Evolutionary conservation across 345 rosid genomes (phyloP), one percentile per base, ranked within the genome.

Genomic region (Citrus medica): DNA sequence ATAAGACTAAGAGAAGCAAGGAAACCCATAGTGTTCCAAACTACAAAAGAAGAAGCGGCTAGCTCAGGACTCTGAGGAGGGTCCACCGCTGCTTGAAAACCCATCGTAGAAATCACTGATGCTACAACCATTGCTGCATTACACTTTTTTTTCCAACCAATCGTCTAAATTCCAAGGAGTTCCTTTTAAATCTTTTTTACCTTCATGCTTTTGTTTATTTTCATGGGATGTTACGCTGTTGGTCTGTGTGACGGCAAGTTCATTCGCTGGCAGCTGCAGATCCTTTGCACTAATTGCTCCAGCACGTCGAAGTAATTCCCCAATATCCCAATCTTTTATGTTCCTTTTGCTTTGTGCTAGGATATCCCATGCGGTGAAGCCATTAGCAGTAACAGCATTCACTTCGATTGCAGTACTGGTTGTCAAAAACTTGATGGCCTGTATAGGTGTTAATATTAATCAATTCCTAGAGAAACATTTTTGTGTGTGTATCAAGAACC

Each of bases 71-170:
- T 74, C 0, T 79, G 79, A 1, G 87, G 87, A 12, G 87, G 87
- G 0, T 75, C 61, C 17, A 84, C 16, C 0, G 68, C 79, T 8
- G 78, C 87, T 69, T 84, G 86, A 68, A 68, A 84, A 27, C 80
- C 80, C 63, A 81, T 76, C 64, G 82, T 81, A 21, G 86, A 81
- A 30, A 81, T 79, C 35, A 84, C 71, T 28, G 87, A 81, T 68
- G 87, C 80, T 60, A 81, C 87, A 21, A 81, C 53, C 79, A 84
- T 76, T 32, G 73, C 38, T 12, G 83, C 62, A 30, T 60, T 76
- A 13, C 81, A 9, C 35, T 25, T 42, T 81, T 19, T 76, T 40
- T 21, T 30, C 56, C 13, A 66, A 12, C 71, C 77, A 48, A 25
- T 48, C 16, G 1, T 74, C 53, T 65, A 19, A 42, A 22, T 65